Conservation (phyloP, 257 asterid species). For the Scutellaria barbata region DNA sequence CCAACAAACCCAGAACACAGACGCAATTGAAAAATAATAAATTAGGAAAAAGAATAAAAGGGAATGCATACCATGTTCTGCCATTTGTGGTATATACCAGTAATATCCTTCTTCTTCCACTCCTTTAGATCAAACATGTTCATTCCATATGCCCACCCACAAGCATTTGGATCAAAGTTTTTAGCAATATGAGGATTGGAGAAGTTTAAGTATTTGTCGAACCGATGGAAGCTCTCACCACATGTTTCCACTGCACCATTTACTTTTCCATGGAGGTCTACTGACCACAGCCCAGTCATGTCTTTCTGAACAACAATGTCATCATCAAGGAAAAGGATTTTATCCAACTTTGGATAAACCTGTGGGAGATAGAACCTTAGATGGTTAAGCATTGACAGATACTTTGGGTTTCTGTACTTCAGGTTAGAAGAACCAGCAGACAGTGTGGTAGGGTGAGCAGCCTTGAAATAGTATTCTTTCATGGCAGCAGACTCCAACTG, state of each 20-base stretch:
- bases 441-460: slow-evolving; percentile 90
- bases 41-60: slow-evolving; percentile 15
- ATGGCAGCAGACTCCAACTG: slow-evolving; percentile 96
- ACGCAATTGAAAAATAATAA: not conserved
- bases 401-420: slow-evolving; percentile 96
- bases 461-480: slow-evolving; percentile 96
- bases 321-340: slow-evolving; percentile 96
- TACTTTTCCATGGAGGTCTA: slow-evolving; percentile 86
- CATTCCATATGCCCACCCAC: slow-evolving; percentile 99
- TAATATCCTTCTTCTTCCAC: slow-evolving; percentile 96
- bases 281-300: slow-evolving; percentile 91
- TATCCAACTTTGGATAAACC: slow-evolving; percentile 92
- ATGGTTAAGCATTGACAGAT: slow-evolving; percentile 98
- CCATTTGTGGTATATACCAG: slow-evolving; percentile 98
- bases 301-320: slow-evolving; percentile 99
- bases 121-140: slow-evolving; percentile 90
- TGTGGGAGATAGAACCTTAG: slow-evolving; percentile 94
- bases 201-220: slow-evolving; percentile 93
- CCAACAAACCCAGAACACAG: not conserved
- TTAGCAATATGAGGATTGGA: slow-evolving; percentile 93
- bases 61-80: slow-evolving; percentile 78
- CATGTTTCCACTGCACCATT: slow-evolving; percentile 99
- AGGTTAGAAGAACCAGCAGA: slow-evolving; percentile 93
- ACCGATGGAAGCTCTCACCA: slow-evolving; percentile 96
- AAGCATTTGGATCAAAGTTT: slow-evolving; percentile 91